phyloP scores from a whole-genome alignment of 768 basidiomycete genomes.

The Termitomyces heimii region DNA sequence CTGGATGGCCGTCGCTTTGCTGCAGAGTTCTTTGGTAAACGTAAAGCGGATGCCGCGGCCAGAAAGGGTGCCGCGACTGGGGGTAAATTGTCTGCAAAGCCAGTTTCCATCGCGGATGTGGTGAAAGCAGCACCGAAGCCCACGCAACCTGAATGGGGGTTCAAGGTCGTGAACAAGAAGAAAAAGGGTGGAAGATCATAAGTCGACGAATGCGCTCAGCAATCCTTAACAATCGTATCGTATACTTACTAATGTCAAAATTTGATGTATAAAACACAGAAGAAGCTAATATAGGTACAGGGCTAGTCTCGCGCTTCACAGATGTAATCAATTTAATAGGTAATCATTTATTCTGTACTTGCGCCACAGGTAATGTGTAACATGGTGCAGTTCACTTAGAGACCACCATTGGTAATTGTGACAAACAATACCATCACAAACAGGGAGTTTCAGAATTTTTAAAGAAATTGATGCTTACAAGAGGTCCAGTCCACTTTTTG shows the following conservation, averaged over 20 bases:
- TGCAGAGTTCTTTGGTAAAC: conserved; percentile 80
- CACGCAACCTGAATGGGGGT: conserved; percentile 74
- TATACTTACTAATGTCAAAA: conserved; percentile 11
- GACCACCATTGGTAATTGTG: no score
- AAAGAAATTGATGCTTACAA: no score
- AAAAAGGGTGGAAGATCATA: conserved; percentile 72
- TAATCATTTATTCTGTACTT: no score
- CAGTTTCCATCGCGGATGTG: conserved; percentile 79
- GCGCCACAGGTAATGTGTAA: no score
- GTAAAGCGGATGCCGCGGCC: conserved; percentile 73
- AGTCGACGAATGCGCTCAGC: not conserved
- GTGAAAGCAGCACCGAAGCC: conserved; percentile 85
- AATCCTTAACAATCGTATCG: not conserved
- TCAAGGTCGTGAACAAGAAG: conserved; percentile 95
- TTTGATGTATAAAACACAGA: conserved; percentile 6
- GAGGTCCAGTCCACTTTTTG: no score
- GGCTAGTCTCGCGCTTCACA: not conserved
- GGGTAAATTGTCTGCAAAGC: conserved; percentile 39
- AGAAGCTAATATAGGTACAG: conserved; percentile 9
- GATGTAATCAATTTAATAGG: no score
- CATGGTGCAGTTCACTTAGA: no score
- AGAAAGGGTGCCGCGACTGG: conserved; percentile 34
- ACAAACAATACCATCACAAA: no score
- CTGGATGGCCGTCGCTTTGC: conserved; percentile 95
- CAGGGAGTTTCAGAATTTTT: no score